A percentile compares a stretch with the other conserved stretches of the same genome.
Conservation (phyloP, 306 rosid genomes). For the Rosa chinensis region DNA sequence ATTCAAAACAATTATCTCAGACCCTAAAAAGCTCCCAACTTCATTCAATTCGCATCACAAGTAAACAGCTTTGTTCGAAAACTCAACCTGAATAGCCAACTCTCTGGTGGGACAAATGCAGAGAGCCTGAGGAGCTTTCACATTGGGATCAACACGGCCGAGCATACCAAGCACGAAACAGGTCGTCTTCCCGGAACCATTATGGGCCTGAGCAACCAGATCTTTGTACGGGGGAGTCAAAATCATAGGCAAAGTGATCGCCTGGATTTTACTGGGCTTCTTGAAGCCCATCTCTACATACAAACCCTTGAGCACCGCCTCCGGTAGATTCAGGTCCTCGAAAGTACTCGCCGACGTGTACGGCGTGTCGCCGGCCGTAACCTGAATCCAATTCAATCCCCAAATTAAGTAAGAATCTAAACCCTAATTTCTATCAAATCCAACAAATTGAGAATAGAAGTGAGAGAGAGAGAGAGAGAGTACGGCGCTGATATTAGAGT, state of each 20-base stretch:
- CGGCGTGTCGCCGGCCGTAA: slow-evolving; percentile 63
- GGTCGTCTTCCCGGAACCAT: slow-evolving; percentile 94
- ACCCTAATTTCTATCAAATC: neutral
- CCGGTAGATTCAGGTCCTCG: slow-evolving; percentile 62
- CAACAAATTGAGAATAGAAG: neutral
- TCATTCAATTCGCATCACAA: neutral
- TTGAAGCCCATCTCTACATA: slow-evolving; percentile 84
- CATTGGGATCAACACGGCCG: slow-evolving; percentile 72
- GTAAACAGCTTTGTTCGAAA: too few relatives aligned
- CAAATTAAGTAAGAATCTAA: neutral
- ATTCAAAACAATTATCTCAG: slow-evolving; percentile 9
- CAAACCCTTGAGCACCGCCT: slow-evolving; percentile 74
- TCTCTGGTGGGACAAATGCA: slow-evolving; percentile 94
- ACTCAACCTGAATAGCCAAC: slow-evolving; percentile 73
- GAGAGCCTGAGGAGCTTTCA: slow-evolving; percentile 80
- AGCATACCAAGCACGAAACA: slow-evolving; percentile 95
- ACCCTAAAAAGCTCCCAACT: neutral
- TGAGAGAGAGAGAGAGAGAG: slow-evolving; percentile 6
- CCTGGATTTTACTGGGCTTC: slow-evolving; percentile 90
- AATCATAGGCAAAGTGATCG: slow-evolving; percentile 85
- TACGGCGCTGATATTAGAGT: slow-evolving; percentile 73
- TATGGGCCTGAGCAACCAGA: slow-evolving; percentile 91
- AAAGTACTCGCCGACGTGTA: slow-evolving; percentile 78
- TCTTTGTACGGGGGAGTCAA: slow-evolving; percentile 70
- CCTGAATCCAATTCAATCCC: slow-evolving; percentile 41